Evolutionary conservation across 257 asterid genomes (phyloP).

Genomic region (Voacanga thouarsii): DNA sequence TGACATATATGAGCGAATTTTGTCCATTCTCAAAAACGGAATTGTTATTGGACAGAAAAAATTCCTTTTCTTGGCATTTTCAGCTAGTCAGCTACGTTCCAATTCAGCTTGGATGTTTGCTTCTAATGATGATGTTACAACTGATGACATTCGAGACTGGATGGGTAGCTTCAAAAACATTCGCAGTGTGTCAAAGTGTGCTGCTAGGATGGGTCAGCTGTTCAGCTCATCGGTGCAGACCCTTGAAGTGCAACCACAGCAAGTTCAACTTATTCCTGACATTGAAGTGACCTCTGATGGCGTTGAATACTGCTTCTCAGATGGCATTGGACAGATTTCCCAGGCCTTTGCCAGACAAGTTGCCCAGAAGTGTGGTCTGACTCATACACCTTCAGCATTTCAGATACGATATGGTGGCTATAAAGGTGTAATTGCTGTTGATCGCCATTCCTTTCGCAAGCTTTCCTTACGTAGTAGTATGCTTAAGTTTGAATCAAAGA

Average conservation of each 20-base stretch:
- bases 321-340: conserved; percentile 92
- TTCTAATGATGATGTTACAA: conserved; percentile 61
- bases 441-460: conserved; percentile 60
- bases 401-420: conserved; percentile 95
- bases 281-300: conserved; percentile 65
- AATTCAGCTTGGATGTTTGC: conserved; percentile 98
- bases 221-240: conserved; percentile 81
- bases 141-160: conserved; percentile 81
- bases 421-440: conserved; percentile 82
- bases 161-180: conserved; percentile 89
- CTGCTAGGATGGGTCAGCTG: conserved; percentile 96
- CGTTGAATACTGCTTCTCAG: conserved; percentile 79
- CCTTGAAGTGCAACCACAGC: conserved; percentile 46
- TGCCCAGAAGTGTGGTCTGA: conserved; percentile 50
- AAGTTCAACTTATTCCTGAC: conserved; percentile 62
- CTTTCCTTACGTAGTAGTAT: conserved; percentile 67
- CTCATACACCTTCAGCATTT: conserved; percentile 76
- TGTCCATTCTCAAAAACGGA: conserved; percentile 70
- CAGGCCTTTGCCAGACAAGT: conserved; percentile 53
- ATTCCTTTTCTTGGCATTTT: conserved; percentile 78
- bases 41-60: conserved; percentile 69
- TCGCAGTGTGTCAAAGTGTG: conserved; percentile 77
- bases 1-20: conserved; percentile 50
- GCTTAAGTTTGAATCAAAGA: conserved; percentile 82
- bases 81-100: conserved; percentile 90